phyloP scores from a whole-genome alignment of 2,329 filamentous ascomycete species.

The Verticillium alfalfae region DNA sequence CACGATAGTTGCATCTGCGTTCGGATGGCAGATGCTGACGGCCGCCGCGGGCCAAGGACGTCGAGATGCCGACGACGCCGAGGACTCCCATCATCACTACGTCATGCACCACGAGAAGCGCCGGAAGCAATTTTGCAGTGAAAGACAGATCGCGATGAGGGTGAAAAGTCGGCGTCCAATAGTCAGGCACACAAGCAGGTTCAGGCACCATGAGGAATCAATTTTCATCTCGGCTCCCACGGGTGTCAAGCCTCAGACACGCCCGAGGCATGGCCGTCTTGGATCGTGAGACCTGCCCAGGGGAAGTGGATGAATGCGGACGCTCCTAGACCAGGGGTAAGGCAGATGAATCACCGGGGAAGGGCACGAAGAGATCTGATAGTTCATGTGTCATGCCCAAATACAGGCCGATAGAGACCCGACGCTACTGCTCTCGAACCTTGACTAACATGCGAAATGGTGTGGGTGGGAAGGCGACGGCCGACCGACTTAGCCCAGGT shows the following conservation, averaged over 20 bases:
- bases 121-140: neutral
- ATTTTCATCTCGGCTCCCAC: neutral
- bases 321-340: neutral
- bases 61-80: neutral
- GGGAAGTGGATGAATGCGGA: neutral
- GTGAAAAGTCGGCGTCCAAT: neutral
- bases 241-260: neutral
- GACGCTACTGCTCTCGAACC: neutral
- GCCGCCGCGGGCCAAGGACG: neutral
- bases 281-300: neutral
- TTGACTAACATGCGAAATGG: neutral
- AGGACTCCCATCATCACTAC: neutral
- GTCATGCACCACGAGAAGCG: neutral
- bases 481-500: neutral
- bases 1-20: neutral
- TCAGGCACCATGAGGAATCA: neutral
- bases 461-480: neutral
- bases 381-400: neutral
- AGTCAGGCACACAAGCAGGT: neutral
- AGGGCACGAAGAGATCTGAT: neutral
- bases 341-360: neutral
- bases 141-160: neutral
- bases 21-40: neutral
- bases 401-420: neutral
- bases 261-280: neutral